These are phyloP conservation scores for Setomelanomma holmii DNA, from an alignment of 2,329 filamentous ascomycete genomes.

Conservation along the genomic window DNA sequence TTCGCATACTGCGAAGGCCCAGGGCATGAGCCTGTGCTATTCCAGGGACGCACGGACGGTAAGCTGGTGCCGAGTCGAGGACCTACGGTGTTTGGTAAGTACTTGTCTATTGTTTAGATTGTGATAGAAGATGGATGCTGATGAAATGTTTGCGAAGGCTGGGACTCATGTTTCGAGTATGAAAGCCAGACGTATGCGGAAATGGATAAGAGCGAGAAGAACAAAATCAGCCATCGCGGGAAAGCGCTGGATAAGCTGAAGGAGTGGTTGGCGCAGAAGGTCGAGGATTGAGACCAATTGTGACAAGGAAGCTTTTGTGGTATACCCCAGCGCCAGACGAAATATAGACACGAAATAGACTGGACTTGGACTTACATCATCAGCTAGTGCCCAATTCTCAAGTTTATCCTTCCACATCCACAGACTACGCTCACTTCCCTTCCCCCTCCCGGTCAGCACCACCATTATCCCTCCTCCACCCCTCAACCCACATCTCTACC, in stretches of 20 bases:
- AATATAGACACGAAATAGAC: slow-evolving; percentile 2
- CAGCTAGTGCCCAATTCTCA: too few relatives aligned
- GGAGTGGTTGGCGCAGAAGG: slow-evolving; percentile 71
- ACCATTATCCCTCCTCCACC: slow-evolving; percentile 77
- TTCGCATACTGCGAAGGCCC: slow-evolving; percentile 92
- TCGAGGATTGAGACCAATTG: slow-evolving; percentile 20
- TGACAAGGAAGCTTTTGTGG: background rate
- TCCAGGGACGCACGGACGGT: slow-evolving; percentile 87
- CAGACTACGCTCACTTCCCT: background rate
- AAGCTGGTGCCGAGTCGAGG: slow-evolving; percentile 87
- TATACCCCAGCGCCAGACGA: background rate
- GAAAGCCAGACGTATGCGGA: slow-evolving; percentile 89
- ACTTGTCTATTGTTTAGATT: background rate
- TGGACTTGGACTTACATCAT: slow-evolving; percentile 9
- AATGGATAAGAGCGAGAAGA: slow-evolving; percentile 89
- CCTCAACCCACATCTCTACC: slow-evolving; percentile 79
- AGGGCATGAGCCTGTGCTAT: slow-evolving; percentile 81
- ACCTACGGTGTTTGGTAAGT: slow-evolving; percentile 79
- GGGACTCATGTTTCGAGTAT: slow-evolving; percentile 97
- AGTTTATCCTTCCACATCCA: background rate
- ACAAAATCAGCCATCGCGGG: slow-evolving; percentile 88
- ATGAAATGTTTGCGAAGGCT: slow-evolving; percentile 67
- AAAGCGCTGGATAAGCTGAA: slow-evolving; percentile 88
- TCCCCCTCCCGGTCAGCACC: slow-evolving; percentile 24
- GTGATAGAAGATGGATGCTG: slow-evolving; percentile 5